phyloP scores from a whole-genome alignment of 345 rosid genomes.

The Theobroma cacao region DNA sequence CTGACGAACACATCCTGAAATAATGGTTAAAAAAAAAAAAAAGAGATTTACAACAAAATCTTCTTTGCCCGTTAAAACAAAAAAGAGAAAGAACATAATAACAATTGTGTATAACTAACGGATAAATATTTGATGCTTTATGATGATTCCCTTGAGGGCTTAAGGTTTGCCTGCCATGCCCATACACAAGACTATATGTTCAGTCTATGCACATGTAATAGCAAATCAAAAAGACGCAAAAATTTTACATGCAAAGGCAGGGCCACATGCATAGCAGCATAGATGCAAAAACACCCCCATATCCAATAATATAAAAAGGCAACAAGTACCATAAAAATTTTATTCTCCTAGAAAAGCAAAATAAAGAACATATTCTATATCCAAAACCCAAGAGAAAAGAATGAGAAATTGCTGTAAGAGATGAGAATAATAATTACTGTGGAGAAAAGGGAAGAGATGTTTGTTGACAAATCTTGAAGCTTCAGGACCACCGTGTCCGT shows the following conservation, averaged over 20 bases:
- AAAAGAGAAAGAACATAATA: background rate
- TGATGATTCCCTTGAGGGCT: background rate
- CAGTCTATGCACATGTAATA: background rate
- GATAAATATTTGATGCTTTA: background rate
- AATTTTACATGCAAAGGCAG: background rate
- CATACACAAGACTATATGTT: background rate
- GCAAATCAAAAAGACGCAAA: background rate
- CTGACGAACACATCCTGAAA: background rate
- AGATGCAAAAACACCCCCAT: background rate
- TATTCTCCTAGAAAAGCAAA: background rate
- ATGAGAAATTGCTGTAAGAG: background rate
- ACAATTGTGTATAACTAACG: background rate
- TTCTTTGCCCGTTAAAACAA: background rate
- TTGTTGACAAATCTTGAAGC: constrained; percentile 89
- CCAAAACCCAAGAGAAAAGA: background rate
- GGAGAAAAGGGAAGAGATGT: constrained; percentile 73
- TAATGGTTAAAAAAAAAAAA: background rate
- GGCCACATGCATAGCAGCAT: background rate
- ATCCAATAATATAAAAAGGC: background rate
- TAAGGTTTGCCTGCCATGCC: background rate
- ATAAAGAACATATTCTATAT: background rate
- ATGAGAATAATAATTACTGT: constrained; percentile 44
- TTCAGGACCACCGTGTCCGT: constrained; percentile 98
- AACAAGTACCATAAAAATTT: background rate
- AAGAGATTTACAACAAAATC: background rate